Percentiles rank a stretch among this genome's conserved stretches.
Conservation (phyloP, 169 alveolate species). For the Plasmodium chabaudi region DNA sequence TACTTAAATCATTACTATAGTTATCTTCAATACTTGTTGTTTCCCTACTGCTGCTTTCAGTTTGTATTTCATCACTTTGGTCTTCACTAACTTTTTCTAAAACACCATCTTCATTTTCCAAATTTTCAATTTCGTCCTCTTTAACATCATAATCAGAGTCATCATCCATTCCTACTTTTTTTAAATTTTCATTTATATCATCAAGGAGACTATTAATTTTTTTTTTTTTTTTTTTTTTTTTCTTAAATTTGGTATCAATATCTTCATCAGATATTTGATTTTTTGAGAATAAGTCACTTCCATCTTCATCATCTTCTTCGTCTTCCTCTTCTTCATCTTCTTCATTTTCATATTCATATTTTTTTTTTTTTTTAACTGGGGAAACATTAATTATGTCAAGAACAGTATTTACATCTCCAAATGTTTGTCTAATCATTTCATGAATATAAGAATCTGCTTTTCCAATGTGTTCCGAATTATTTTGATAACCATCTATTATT, state of each 20-base stretch:
- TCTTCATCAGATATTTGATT: constrained; percentile 33
- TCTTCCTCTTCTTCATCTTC: constrained; percentile 48
- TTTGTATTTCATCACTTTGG: not conserved
- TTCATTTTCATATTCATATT: constrained; percentile 74
- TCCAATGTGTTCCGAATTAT: constrained; percentile 23
- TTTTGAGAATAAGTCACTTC: constrained; percentile 14
- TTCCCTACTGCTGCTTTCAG: not conserved
- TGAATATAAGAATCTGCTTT: constrained; percentile 53
- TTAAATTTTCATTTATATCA: constrained; percentile 37
- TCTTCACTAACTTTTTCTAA: constrained; percentile 12
- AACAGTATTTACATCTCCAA: constrained; percentile 71
- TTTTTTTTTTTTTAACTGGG: constrained; percentile 57
- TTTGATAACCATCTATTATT: constrained; percentile 27
- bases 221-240: constrained; percentile 39
- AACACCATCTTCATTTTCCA: constrained; percentile 12
- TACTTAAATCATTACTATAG: not conserved
- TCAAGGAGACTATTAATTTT: constrained; percentile 41
- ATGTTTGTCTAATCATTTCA: constrained; percentile 60
- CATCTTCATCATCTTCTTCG: constrained; percentile 10
- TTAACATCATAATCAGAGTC: constrained; percentile 49
- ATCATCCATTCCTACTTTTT: constrained; percentile 38
- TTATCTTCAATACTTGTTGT: not conserved
- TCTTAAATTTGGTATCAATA: constrained; percentile 8
- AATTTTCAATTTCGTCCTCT: constrained; percentile 23
- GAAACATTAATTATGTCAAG: constrained; percentile 65